phyloP scores from a whole-genome alignment of 768 basidiomycete species.

The Suillus brevipes region DNA sequence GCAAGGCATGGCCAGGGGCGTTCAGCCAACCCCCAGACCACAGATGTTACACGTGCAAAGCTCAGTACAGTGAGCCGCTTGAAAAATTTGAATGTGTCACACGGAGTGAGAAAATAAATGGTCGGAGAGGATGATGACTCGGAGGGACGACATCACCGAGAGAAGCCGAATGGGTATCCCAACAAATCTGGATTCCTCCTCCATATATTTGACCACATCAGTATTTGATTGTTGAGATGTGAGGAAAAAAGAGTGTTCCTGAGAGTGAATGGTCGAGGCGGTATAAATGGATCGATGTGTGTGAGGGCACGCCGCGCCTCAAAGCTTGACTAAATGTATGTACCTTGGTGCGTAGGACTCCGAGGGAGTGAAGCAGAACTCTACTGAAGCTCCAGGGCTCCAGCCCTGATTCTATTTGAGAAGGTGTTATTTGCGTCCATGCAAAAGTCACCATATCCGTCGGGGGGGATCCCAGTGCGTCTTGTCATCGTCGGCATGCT shows the following conservation, averaged over 20 bases:
- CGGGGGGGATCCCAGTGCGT: no score
- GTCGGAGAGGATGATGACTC: constrained; percentile 49
- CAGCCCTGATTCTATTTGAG: constrained; percentile 41
- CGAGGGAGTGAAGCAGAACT: constrained; percentile 9
- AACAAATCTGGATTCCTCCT: constrained; percentile 19
- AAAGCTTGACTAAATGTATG: constrained; percentile 41
- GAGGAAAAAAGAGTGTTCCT: constrained; percentile 10
- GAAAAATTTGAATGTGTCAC: constrained; percentile 39
- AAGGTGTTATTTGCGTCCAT: constrained; percentile 63
- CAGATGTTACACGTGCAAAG: constrained; percentile 33
- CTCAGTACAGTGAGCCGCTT: constrained; percentile 36
- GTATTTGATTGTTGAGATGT: constrained; percentile 23
- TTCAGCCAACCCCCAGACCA: constrained; percentile 41
- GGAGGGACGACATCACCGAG: constrained; percentile 45
- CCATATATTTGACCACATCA: constrained; percentile 39
- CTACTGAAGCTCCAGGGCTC: constrained; percentile 9
- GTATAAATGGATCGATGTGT: no score
- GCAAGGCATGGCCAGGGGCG: constrained; percentile 55
- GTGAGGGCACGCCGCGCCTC: constrained; percentile 52
- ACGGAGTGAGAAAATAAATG: constrained; percentile 43
- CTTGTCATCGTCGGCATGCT: no score
- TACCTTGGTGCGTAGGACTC: constrained; percentile 29
- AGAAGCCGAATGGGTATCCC: constrained; percentile 46
- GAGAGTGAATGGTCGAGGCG: constrained; percentile 11
- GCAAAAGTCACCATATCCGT: no score